Conservation (phyloP, 2,329 filamentous ascomycete genomes). For the Cladophialophora immunda region DNA sequence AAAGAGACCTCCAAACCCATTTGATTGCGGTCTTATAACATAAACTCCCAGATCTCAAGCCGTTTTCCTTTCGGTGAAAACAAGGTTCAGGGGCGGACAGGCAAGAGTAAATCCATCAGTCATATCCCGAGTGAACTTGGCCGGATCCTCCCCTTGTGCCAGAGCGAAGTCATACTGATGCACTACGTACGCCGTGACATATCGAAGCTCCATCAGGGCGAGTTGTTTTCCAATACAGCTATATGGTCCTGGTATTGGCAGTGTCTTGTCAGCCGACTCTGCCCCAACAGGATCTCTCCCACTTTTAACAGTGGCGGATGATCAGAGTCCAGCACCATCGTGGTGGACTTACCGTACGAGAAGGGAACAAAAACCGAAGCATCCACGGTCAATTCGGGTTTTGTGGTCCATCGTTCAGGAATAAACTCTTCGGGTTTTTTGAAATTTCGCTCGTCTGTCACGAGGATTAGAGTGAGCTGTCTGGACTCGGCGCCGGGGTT, state of each 20-base stretch:
- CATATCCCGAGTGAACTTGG: conserved; percentile 2
- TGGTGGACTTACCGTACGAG: conserved; percentile 48
- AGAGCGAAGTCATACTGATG: conserved; percentile 13
- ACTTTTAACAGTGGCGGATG: background rate
- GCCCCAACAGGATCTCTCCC: background rate
- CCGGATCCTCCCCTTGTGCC: background rate
- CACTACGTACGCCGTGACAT: conserved; percentile 24
- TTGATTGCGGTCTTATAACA: background rate
- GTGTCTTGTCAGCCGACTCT: background rate
- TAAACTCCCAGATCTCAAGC: background rate
- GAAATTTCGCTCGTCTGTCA: conserved; percentile 46
- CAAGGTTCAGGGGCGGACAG: background rate
- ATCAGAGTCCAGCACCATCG: background rate
- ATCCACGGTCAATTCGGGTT: conserved; percentile 46
- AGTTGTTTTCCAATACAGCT: conserved; percentile 44
- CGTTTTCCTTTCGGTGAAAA: conserved; percentile 2
- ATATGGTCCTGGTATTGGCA: conserved; percentile 37
- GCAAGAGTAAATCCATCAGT: conserved; percentile 3
- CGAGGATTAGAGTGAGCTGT: background rate
- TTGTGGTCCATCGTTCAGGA: conserved; percentile 51
- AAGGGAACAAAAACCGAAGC: conserved; percentile 46
- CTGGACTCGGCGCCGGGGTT: background rate
- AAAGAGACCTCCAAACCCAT: background rate
- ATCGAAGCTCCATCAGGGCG: conserved; percentile 42
- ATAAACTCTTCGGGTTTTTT: conserved; percentile 44